phyloP scores from a whole-genome alignment of 108 stramenopile genomes.

The Pelagomonas calceolata region DNA sequence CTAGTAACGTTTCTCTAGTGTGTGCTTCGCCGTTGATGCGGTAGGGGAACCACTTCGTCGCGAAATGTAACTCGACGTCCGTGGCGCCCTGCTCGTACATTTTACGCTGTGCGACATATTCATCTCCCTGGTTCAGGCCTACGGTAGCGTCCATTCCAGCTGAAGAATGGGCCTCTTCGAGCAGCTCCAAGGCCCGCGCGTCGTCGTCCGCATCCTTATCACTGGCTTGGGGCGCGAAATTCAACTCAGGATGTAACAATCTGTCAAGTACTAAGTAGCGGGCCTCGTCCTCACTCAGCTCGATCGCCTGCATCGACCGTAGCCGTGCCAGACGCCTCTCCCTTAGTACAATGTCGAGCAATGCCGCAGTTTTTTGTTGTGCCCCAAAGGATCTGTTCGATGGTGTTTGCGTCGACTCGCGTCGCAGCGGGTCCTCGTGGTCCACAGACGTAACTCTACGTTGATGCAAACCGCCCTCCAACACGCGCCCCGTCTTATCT shows the following conservation, averaged over 20 bases:
- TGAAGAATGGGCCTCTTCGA: no score
- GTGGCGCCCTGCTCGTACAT: no score
- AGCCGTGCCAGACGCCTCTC: not conserved
- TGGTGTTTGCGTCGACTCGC: no score
- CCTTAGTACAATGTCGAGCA: not conserved
- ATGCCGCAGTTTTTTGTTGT: not conserved
- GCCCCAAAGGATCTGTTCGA: no score
- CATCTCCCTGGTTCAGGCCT: constrained; percentile 8
- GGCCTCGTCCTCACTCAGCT: not conserved
- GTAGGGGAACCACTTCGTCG: no score
- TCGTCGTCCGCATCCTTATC: no score
- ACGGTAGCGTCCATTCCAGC: not conserved
- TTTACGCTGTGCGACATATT: not conserved
- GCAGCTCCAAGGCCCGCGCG: no score
- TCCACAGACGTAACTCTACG: not conserved
- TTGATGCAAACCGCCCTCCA: not conserved
- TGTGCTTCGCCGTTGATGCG: no score
- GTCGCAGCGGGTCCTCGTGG: not conserved
- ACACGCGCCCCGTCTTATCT: not conserved
- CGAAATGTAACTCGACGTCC: no score
- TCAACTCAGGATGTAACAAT: not conserved
- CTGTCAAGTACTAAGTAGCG: not conserved
- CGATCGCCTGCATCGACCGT: not conserved
- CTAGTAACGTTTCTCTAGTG: no score
- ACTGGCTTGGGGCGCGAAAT: not conserved